Conservation (phyloP, 352 stramenopile genomes). For the Globisporangium echinulatum region DNA sequence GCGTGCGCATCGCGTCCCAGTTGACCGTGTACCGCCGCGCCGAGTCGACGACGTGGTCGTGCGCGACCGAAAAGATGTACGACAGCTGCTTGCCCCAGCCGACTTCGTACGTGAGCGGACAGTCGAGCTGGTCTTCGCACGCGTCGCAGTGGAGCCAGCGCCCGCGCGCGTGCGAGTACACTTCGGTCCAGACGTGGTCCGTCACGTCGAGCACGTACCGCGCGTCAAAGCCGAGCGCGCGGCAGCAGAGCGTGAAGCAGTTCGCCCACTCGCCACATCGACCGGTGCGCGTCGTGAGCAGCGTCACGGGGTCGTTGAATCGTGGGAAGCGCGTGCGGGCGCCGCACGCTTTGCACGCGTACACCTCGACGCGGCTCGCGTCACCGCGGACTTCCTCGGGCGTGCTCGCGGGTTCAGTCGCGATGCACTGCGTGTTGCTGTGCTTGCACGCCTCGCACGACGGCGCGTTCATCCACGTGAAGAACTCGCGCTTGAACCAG, state of each 20-base stretch:
- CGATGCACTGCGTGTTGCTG: constrained; percentile 36
- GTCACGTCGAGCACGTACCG: constrained; percentile 92
- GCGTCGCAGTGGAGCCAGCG: constrained; percentile 93
- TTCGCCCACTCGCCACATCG: constrained; percentile 93
- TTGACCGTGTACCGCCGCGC: constrained; percentile 74
- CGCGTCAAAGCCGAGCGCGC: constrained; percentile 86
- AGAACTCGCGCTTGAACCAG: constrained; percentile 91
- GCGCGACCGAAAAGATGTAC: constrained; percentile 88
- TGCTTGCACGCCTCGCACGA: constrained; percentile 46
- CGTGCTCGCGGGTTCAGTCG: constrained; percentile 38
- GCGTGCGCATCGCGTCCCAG: constrained; percentile 53
- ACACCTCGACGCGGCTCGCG: constrained; percentile 83
- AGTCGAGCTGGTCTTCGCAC: constrained; percentile 92
- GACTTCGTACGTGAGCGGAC: constrained; percentile 92
- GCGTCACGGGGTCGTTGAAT: constrained; percentile 87
- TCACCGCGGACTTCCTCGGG: constrained; percentile 51
- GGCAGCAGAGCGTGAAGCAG: constrained; percentile 89
- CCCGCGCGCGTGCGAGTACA: constrained; percentile 71
- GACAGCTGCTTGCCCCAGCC: constrained; percentile 93
- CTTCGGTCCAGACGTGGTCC: constrained; percentile 95
- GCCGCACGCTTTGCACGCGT: constrained; percentile 58
- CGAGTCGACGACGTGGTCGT: constrained; percentile 89
- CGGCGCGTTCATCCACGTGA: constrained; percentile 87
- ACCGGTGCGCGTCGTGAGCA: constrained; percentile 75
- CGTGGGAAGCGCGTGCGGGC: constrained; percentile 79